Base-by-base conservation (phyloP, 768 basidiomycete species). In the Lentinula raphanica region DNA sequence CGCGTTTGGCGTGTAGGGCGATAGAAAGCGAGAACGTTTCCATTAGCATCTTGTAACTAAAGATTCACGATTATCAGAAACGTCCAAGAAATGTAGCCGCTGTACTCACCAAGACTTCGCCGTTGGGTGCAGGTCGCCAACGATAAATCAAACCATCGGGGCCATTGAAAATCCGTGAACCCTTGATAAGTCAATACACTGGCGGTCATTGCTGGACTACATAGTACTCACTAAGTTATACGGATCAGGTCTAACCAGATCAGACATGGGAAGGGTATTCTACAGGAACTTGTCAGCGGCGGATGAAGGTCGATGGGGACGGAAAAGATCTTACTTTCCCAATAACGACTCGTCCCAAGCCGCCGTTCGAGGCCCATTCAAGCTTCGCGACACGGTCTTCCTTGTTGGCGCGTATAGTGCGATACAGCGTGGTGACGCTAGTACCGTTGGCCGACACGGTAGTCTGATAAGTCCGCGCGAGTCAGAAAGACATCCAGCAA, bases 361-460 rank as follows among this genome's bases (percentile, higher is more conserved):
- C 86, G 60, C 90, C 91, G 63, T 83, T 90, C 49, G 86, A 76
- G 57, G 88, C 82, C 91, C 91, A 94, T 72, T 94, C 92, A 54
- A 93, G 82, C 74, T 86, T 91, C 62, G 91, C 91, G 67, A 92
- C 86, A 45, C 90, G 86, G 70, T 94, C 91, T 74, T 92, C 90
- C 69, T 88, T 90, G 75, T 87, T 90, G 59, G 87, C 79, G 51
- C 90, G 87, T 65, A 90, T 86, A n/a, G 87, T 75, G 59, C 88
- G 85, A 83, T 83, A 90, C 58, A 93, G 76, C 21, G 88, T 91
- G 23, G 90, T 92, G 56, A 87, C 79, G 64, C 80, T 87, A 66
- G 84, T 81, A 23, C 88, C 90, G 63, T 74, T 86, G 59, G 77
- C 72, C 65, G 71, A 78, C 53, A 83, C 79, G 31, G 79, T 79